Evolutionary conservation across 768 basidiomycete species (phyloP).

Genomic region (Ramaria rubella): DNA sequence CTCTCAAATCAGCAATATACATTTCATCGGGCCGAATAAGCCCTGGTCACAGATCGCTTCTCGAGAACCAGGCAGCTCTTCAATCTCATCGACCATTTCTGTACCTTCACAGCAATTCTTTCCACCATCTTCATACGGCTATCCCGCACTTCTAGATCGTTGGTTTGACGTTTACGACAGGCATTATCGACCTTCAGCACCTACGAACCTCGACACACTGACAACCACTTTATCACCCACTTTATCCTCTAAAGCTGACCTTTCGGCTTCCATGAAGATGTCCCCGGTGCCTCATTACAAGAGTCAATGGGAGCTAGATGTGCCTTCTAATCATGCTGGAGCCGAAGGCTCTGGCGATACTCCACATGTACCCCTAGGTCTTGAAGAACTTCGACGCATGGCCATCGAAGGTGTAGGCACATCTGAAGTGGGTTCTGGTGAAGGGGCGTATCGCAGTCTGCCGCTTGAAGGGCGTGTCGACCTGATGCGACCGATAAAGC

Average conservation of each 20-base stretch:
- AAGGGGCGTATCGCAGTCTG: conserved; percentile 73
- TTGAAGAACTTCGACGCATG: conserved; percentile 59
- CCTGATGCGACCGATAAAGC: conserved; percentile 43
- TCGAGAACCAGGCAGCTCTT: conserved; percentile 52
- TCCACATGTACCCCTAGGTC: conserved; percentile 37
- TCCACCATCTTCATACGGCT: conserved; percentile 57
- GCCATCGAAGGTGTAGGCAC: conserved; percentile 52
- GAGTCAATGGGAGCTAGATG: conserved; percentile 64
- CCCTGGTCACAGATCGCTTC: conserved; percentile 79
- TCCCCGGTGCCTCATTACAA: conserved; percentile 34
- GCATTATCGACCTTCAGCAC: conserved; percentile 63
- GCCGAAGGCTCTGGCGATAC: neutral
- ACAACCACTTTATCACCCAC: neutral
- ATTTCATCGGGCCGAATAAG: conserved; percentile 95
- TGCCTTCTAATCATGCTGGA: neutral
- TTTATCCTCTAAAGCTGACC: neutral
- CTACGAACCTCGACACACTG: neutral
- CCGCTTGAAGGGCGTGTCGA: conserved; percentile 87
- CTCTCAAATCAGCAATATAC: conserved; percentile 75
- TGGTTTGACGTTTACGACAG: conserved; percentile 91
- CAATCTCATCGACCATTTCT: conserved; percentile 12
- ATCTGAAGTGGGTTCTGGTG: conserved; percentile 26
- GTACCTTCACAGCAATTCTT: conserved; percentile 12
- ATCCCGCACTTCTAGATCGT: conserved; percentile 73
- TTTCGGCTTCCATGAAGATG: neutral